Evolutionary conservation across 2,329 filamentous ascomycete species (phyloP), one percentile per base, ranked within the genome.

Genomic region (Talaromyces funiculosus): DNA sequence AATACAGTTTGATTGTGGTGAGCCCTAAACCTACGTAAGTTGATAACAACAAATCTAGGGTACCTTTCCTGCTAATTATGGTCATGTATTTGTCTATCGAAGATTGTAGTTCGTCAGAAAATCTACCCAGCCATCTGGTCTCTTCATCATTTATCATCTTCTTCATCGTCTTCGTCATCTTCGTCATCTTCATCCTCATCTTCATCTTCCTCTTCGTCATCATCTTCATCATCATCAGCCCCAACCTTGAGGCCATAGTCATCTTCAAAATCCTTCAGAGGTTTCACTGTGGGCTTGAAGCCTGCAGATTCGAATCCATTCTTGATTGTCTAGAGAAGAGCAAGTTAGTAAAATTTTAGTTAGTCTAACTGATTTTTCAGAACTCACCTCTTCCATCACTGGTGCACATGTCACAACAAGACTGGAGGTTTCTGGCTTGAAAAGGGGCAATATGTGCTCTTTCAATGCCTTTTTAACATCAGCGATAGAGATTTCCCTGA

Each of bases 351-450:
- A 43, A n/a, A 18, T 59, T 59, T 58, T 24, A 53, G 54, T 7
- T 51, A 63, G 38, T 60, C 10, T 35, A 62, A 51, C 40, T 26
- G 20, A 16, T 31, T 24, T 57, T 43, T 51, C 49, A 62, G 5
- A 43, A 81, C 86, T 77, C 78, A 94, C 90, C 81, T 96, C 90
- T 67, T 87, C 82, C 84, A 97, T 89, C 53, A 91, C 84, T 16
- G 89, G 88, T 20, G 91, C 90, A 72, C 93, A 97, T 7, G 93
- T 96, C 56, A 97, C 83, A 3, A 97, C 86, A 57, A 97, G 78
- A 71, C 97, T 95, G 64, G 91, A 87, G 72, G 83, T 90, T 20
- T 87, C 85, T 0, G 92, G 86, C 65, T 86, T 82, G 73, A 99
- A 97, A 37, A 94, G 81, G 0, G 89, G 88, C 67, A 96, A 71